Evolutionary conservation across 108 stramenopile species (phyloP).

Genomic region (Stephanodiscus minutulus): DNA sequence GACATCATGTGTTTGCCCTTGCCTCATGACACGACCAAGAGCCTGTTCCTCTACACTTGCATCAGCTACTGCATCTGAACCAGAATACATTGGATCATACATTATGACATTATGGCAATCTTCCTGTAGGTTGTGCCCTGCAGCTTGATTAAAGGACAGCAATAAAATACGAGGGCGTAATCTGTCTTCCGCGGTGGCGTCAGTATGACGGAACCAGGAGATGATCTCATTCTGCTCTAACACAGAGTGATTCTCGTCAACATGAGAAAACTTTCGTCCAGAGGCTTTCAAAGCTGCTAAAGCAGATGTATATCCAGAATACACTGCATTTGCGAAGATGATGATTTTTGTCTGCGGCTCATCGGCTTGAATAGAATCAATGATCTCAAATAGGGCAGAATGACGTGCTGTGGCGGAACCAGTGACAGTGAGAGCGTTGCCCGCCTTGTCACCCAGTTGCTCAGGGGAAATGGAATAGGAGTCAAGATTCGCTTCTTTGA

Average conservation of each 20-base stretch:
- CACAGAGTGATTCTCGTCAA: slow-evolving; percentile 38
- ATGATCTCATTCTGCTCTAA: slow-evolving; percentile 39
- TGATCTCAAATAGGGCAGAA: slow-evolving; percentile 25
- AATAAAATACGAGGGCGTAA: slow-evolving; percentile 38
- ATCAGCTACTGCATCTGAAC: slow-evolving; percentile 37
- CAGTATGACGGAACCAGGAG: slow-evolving; percentile 37
- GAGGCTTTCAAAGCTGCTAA: slow-evolving; percentile 24
- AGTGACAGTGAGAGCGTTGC: slow-evolving; percentile 29
- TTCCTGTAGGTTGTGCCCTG: slow-evolving; percentile 44
- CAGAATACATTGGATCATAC: slow-evolving; percentile 45
- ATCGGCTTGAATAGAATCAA: slow-evolving; percentile 25
- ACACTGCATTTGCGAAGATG: slow-evolving; percentile 38
- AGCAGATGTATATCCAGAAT: slow-evolving; percentile 32
- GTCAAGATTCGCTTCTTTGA: slow-evolving; percentile 25
- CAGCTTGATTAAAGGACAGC: slow-evolving; percentile 43
- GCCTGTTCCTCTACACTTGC: slow-evolving; percentile 43
- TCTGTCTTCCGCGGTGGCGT: slow-evolving; percentile 46
- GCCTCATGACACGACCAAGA: slow-evolving; percentile 42
- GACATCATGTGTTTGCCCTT: slow-evolving; percentile 37
- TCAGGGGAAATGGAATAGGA: slow-evolving; percentile 31
- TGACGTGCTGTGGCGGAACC: slow-evolving; percentile 26
- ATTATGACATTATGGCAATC: slow-evolving; percentile 45
- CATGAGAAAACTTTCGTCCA: slow-evolving; percentile 29
- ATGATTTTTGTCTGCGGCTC: slow-evolving; percentile 43
- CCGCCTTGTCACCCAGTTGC: slow-evolving; percentile 29